Percentiles rank a stretch among this genome's conserved stretches.
Conservation (phyloP, 192 early-diverging fungal genomes). For the Podila epicladia region DNA sequence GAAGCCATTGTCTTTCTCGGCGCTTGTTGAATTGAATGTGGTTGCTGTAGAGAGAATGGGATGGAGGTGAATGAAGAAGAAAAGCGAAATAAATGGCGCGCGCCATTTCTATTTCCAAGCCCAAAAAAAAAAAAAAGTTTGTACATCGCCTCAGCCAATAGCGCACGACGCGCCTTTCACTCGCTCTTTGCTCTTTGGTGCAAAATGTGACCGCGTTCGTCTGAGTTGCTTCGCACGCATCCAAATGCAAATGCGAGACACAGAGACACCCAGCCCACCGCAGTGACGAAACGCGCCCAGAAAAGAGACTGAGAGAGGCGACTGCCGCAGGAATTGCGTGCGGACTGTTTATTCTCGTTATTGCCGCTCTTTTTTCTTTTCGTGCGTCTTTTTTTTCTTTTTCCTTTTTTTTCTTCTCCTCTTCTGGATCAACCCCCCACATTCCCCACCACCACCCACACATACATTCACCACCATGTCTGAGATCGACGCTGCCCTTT, state of each 20-base stretch:
- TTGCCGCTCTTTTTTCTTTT: constrained; percentile 6
- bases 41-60: constrained; percentile 1
- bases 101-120: too few relatives aligned
- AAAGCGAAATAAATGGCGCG: neutral
- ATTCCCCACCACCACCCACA: neutral
- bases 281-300: too few relatives aligned
- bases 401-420: neutral
- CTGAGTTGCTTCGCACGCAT: too few relatives aligned
- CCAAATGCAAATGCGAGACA: too few relatives aligned
- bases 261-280: too few relatives aligned
- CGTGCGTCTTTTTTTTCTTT: neutral
- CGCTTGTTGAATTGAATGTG: neutral
- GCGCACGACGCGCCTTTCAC: too few relatives aligned
- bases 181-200: too few relatives aligned
- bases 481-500: constrained; percentile 18
- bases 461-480: constrained; percentile 14
- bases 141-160: too few relatives aligned
- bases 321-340: too few relatives aligned
- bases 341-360: neutral
- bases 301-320: too few relatives aligned
- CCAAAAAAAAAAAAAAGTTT: too few relatives aligned
- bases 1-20: constrained; percentile 14
- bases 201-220: too few relatives aligned
- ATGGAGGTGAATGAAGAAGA: neutral
- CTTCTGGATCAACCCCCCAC: neutral